Conservation (phyloP, 371 early-diverging fungal species). For the Dichotomocladium elegans region DNA sequence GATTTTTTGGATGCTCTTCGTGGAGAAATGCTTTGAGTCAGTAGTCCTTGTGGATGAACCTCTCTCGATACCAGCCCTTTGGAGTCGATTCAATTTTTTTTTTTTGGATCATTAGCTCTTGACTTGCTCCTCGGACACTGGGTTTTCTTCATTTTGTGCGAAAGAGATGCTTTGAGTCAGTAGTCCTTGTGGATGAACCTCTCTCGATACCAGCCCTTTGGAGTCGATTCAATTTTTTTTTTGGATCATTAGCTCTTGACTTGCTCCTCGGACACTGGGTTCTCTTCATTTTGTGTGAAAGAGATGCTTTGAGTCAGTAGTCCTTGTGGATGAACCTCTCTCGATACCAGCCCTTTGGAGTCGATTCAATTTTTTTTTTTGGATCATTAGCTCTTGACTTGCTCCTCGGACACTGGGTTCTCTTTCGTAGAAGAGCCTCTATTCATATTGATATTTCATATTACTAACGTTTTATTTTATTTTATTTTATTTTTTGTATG, state of each 20-base stretch:
- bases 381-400: conserved; percentile 1
- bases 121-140: background rate
- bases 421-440: conserved; percentile 1
- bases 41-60: conserved; percentile 2
- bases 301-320: conserved; percentile 4
- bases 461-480: conserved; percentile 1
- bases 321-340: conserved; percentile 2
- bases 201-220: conserved; percentile 3
- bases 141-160: too few relatives aligned
- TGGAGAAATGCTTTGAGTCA: conserved; percentile 2
- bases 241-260: background rate
- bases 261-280: conserved; percentile 1
- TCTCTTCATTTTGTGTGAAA: background rate
- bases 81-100: conserved; percentile 1
- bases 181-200: conserved; percentile 2
- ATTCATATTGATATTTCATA: background rate
- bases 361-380: background rate
- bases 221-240: conserved; percentile 1
- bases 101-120: background rate
- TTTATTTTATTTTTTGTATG: too few relatives aligned
- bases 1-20: background rate
- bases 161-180: conserved; percentile 2
- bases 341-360: conserved; percentile 2
- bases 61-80: conserved; percentile 3
- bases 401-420: conserved; percentile 1